These are phyloP conservation scores for Xylaria hypoxylon DNA, from an alignment of 2,329 filamentous ascomycete species.

Conservation along the genomic window DNA sequence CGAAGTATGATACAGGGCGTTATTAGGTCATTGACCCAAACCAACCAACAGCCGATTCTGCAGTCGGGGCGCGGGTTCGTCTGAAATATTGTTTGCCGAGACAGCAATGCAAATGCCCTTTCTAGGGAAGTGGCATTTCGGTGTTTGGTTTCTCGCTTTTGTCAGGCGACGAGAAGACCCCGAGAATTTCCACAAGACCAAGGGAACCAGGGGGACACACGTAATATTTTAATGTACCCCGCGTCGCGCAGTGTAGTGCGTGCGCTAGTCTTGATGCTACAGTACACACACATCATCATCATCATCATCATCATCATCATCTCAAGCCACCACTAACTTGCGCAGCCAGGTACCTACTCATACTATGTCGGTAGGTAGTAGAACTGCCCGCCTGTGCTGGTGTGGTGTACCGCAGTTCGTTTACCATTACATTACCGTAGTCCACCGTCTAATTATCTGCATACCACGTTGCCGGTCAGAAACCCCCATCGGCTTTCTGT, in stretches of 20 bases:
- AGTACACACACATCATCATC: conserved; percentile 12
- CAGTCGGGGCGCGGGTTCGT: conserved; percentile 4
- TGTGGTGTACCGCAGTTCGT: conserved; percentile 22
- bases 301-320: conserved; percentile 15
- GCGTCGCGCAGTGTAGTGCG: conserved; percentile 16
- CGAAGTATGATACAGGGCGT: conserved; percentile 5
- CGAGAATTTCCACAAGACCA: not conserved
- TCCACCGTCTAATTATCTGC: conserved; percentile 15
- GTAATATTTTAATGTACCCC: conserved; percentile 25
- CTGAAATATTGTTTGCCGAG: not conserved
- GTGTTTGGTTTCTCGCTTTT: conserved; percentile 7
- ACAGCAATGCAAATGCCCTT: not conserved
- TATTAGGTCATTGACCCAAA: not conserved
- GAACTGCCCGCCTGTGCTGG: not conserved
- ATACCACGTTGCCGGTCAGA: conserved; percentile 11
- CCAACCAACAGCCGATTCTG: conserved; percentile 3
- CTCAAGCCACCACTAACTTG: conserved; percentile 23
- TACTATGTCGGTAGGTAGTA: conserved; percentile 5
- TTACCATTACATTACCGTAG: conserved; percentile 8
- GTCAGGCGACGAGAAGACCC: not conserved
- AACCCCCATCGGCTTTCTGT: conserved; percentile 26
- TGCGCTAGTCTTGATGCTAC: conserved; percentile 18
- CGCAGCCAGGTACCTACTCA: conserved; percentile 13
- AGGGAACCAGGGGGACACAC: not conserved
- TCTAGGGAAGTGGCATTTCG: not conserved